Evolutionary conservation across 306 rosid genomes (phyloP).

Genomic region (Hippophae tibetana): DNA sequence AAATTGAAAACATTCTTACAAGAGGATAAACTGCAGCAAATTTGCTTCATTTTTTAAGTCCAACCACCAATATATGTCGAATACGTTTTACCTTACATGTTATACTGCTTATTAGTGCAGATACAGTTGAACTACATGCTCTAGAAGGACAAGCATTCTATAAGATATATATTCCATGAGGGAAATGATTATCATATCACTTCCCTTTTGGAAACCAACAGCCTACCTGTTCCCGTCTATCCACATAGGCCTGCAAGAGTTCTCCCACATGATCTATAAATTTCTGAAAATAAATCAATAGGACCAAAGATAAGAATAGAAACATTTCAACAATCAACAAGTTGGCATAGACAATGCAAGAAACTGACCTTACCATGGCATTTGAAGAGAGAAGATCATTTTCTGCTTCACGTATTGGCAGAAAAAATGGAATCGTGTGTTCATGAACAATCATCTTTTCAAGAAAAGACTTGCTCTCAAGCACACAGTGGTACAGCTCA

Average conservation of each 20-base stretch:
- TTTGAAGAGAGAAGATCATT: constrained; percentile 78
- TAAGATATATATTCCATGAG: not conserved
- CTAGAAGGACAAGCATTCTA: no score
- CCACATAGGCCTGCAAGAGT: constrained; percentile 88
- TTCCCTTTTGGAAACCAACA: not conserved
- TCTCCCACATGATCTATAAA: constrained; percentile 90
- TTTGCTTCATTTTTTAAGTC: no score
- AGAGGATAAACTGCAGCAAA: no score
- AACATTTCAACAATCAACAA: constrained; percentile 9
- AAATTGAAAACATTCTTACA: no score
- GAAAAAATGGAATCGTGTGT: constrained; percentile 84
- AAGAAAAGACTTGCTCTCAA: constrained; percentile 93
- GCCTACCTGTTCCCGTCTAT: constrained; percentile 91
- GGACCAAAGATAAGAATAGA: constrained; percentile 15
- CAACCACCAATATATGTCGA: no score
- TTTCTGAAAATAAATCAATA: constrained; percentile 52
- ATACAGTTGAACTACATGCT: no score
- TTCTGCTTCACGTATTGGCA: constrained; percentile 80
- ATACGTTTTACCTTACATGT: no score
- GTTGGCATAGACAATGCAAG: constrained; percentile 22
- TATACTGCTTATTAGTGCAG: no score
- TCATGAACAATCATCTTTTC: constrained; percentile 89
- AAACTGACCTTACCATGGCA: constrained; percentile 65
- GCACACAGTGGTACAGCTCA: constrained; percentile 82
- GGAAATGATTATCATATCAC: constrained; percentile 13